A percentile compares a stretch with the other conserved stretches of the same genome.
Evolutionary conservation across 2,329 filamentous ascomycete species (phyloP).

Genomic region (Fusarium poae): DNA sequence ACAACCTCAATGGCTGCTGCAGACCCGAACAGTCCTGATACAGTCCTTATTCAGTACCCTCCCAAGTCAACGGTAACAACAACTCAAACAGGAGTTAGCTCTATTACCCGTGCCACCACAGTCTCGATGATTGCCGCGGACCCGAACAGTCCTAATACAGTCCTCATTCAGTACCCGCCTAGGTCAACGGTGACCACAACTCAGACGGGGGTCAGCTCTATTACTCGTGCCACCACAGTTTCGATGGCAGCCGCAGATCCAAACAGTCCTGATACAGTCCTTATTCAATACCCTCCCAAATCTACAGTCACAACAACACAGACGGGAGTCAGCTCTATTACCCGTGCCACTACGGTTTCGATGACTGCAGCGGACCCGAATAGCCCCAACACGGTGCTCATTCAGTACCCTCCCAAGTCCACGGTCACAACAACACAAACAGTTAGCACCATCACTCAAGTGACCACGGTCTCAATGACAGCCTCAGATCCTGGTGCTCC

Average conservation of each 20-base stretch:
- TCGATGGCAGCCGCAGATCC: not conserved
- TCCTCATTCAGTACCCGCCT: slow-evolving; percentile 4
- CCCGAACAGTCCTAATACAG: slow-evolving; percentile 3
- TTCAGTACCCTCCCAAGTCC: not conserved
- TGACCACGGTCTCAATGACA: slow-evolving; percentile 3
- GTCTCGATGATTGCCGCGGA: not conserved
- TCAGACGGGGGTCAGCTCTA: not conserved
- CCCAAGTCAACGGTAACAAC: slow-evolving; percentile 8
- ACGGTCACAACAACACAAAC: slow-evolving; percentile 17
- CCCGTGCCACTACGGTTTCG: not conserved
- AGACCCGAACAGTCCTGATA: too few relatives aligned
- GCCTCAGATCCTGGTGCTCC: slow-evolving; percentile 6
- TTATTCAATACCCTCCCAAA: not conserved
- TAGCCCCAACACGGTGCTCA: not conserved
- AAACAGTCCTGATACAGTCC: slow-evolving; percentile 5
- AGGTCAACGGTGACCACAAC: too few relatives aligned
- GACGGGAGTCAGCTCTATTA: not conserved
- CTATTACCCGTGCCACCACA: slow-evolving; percentile 3
- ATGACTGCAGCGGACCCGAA: not conserved
- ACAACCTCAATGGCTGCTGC: too few relatives aligned
- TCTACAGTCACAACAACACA: too few relatives aligned
- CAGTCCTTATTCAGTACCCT: too few relatives aligned
- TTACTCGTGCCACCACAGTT: not conserved
- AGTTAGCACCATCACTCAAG: slow-evolving; percentile 1
- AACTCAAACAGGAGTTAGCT: slow-evolving; percentile 5